Evolutionary conservation across 2,329 filamentous ascomycete species (phyloP).

Genomic region (Mollisiaceae sp.): DNA sequence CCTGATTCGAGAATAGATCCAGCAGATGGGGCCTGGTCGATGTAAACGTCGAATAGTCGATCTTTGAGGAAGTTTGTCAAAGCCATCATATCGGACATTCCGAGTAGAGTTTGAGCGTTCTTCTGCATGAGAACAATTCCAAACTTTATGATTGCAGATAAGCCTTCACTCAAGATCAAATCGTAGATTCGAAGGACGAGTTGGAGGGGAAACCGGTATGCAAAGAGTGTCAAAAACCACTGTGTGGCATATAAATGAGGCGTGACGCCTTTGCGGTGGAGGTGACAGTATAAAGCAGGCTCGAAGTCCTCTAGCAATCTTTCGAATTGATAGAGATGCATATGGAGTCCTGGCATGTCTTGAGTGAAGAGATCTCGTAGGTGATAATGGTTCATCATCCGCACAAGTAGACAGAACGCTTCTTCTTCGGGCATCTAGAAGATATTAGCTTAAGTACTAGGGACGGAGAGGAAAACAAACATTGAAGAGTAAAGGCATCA

Average conservation of each 20-base stretch:
- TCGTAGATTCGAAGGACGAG: slow-evolving; percentile 97
- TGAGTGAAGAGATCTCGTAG: slow-evolving; percentile 91
- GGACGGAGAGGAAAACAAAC: slow-evolving; percentile 52
- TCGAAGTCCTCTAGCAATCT: slow-evolving; percentile 91
- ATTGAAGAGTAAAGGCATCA: slow-evolving; percentile 96
- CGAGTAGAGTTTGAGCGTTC: slow-evolving; percentile 78
- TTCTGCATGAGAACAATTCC: slow-evolving; percentile 96
- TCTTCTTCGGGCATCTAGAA: slow-evolving; percentile 91
- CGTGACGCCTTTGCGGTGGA: slow-evolving; percentile 84
- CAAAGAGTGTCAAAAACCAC: slow-evolving; percentile 99
- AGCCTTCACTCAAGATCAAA: slow-evolving; percentile 88
- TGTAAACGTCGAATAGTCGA: slow-evolving; percentile 93
- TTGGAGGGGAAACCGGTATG: slow-evolving; percentile 95
- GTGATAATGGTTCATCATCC: slow-evolving; percentile 95
- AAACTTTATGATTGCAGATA: slow-evolving; percentile 93
- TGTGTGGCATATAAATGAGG: slow-evolving; percentile 96
- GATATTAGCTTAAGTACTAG: slow-evolving; percentile 33
- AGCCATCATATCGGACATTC: slow-evolving; percentile 88
- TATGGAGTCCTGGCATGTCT: slow-evolving; percentile 95
- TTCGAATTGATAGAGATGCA: slow-evolving; percentile 94
- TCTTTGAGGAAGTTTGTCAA: slow-evolving; percentile 93
- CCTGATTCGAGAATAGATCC: slow-evolving; percentile 93
- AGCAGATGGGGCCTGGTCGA: slow-evolving; percentile 91
- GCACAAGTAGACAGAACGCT: slow-evolving; percentile 90
- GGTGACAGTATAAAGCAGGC: slow-evolving; percentile 91